Conservation (phyloP, 768 basidiomycete genomes). For the Leccinum boreale region DNA sequence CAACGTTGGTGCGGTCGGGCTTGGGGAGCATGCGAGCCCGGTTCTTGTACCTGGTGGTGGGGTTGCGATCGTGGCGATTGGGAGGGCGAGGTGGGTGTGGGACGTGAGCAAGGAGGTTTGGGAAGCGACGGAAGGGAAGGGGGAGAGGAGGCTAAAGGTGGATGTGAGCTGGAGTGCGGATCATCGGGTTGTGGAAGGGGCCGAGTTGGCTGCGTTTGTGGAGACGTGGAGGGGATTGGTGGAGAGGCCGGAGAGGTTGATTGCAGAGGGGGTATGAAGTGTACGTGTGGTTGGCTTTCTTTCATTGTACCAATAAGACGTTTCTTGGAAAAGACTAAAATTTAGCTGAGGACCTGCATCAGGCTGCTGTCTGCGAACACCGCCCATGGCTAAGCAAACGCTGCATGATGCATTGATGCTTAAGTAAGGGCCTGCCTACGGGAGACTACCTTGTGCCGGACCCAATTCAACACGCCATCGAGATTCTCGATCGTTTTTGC, state of each 20-base stretch:
- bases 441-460: too few relatives aligned
- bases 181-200: constrained; percentile 85
- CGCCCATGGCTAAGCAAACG: too few relatives aligned
- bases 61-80: constrained; percentile 80
- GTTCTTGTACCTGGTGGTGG: constrained; percentile 81
- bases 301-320: background rate
- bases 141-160: constrained; percentile 54
- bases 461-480: too few relatives aligned
- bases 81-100: constrained; percentile 74
- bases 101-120: constrained; percentile 51
- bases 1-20: constrained; percentile 80
- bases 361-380: too few relatives aligned
- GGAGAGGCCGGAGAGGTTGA: constrained; percentile 67
- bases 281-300: background rate
- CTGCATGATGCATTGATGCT: too few relatives aligned
- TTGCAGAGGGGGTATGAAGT: constrained; percentile 46
- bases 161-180: constrained; percentile 83
- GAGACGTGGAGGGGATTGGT: constrained; percentile 82
- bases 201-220: constrained; percentile 85
- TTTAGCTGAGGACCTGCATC: too few relatives aligned
- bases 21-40: constrained; percentile 66
- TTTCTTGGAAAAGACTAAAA: too few relatives aligned
- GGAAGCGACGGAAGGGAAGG: constrained; percentile 19
- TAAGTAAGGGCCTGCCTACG: too few relatives aligned
- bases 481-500: too few relatives aligned